Conservation (phyloP, 2,329 filamentous ascomycete genomes). For the Tolypocladium endophyticum region DNA sequence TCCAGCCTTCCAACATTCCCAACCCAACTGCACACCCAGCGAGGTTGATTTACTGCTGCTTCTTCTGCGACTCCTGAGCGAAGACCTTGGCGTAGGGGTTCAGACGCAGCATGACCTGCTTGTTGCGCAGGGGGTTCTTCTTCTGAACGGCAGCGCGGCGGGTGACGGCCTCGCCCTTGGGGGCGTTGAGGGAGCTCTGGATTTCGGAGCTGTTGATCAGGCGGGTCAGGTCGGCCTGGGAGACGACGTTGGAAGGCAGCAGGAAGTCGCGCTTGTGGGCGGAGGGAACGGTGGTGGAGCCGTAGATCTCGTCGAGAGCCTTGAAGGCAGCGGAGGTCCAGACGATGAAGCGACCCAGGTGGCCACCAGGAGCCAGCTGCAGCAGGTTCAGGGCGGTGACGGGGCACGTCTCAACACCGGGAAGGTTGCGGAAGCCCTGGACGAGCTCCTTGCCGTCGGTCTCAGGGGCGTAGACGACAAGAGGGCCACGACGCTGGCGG, state of each 20-base stretch:
- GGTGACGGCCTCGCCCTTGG: slow-evolving; percentile 80
- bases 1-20: slow-evolving; percentile 11
- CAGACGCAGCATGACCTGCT: slow-evolving; percentile 94
- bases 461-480: slow-evolving; percentile 95
- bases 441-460: slow-evolving; percentile 91
- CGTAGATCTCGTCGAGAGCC: slow-evolving; percentile 95
- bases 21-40: slow-evolving; percentile 28
- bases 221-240: slow-evolving; percentile 90
- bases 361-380: slow-evolving; percentile 96
- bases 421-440: slow-evolving; percentile 95
- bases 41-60: slow-evolving; percentile 26
- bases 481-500: slow-evolving; percentile 94
- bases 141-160: slow-evolving; percentile 92
- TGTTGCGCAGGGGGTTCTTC: slow-evolving; percentile 99
- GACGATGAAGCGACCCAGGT: slow-evolving; percentile 97
- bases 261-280: slow-evolving; percentile 99
- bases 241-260: slow-evolving; percentile 82
- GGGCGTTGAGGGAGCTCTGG: slow-evolving; percentile 86
- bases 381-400: slow-evolving; percentile 96
- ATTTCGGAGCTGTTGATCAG: slow-evolving; percentile 99
- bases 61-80: slow-evolving; percentile 51
- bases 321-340: slow-evolving; percentile 97
- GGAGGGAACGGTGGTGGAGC: slow-evolving; percentile 78
- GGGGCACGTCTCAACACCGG: slow-evolving; percentile 92
- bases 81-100: slow-evolving; percentile 96